Evolutionary conservation across 164 flowering plant genomes (phyloP).

Genomic region (Stephania japonica): DNA sequence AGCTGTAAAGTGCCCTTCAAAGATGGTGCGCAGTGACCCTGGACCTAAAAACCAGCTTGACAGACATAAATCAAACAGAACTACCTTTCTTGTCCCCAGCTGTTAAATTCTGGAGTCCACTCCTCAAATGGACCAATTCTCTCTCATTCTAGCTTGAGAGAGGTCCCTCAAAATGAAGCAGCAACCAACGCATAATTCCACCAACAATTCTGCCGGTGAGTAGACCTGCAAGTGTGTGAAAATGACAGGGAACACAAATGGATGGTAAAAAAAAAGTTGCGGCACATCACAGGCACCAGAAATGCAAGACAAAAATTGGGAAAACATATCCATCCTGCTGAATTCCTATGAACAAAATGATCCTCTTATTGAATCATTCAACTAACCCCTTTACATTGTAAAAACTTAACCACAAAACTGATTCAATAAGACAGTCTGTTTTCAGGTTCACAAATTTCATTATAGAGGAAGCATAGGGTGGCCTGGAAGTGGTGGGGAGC

Average conservation of each 20-base stretch:
- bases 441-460: conserved; percentile 4
- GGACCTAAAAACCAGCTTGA: no score
- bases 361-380: conserved; percentile 21
- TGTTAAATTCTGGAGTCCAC: no score
- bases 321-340: not conserved
- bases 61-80: no score
- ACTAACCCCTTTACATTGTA: conserved; percentile 19
- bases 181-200: no score
- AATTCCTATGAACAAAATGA: conserved; percentile 17
- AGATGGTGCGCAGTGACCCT: no score
- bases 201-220: not conserved
- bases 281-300: not conserved
- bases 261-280: not conserved
- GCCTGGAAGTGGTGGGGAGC: conserved; percentile 32
- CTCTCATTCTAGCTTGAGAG: no score
- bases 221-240: not conserved
- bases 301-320: not conserved
- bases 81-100: no score
- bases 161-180: no score
- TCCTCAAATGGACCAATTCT: no score
- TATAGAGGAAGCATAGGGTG: conserved; percentile 19
- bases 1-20: no score
- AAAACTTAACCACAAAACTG: conserved; percentile 22
- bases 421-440: conserved; percentile 5
- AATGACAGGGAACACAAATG: not conserved